Evolutionary conservation across 305 asterid genomes (phyloP).

Genomic region (Coffea humblotiana): DNA sequence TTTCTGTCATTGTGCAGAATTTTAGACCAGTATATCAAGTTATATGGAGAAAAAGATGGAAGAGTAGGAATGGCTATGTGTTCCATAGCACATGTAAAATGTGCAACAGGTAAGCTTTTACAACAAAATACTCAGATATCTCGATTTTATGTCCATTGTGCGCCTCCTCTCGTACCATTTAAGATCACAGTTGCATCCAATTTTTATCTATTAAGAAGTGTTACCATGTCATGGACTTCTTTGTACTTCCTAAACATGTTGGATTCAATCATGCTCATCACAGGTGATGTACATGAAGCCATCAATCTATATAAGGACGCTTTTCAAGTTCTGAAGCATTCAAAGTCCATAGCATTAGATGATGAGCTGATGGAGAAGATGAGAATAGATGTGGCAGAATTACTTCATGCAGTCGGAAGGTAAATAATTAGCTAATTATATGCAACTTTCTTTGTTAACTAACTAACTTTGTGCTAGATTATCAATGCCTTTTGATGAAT

Average conservation of each 20-base stretch:
- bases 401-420: slow-evolving; percentile 89
- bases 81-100: slow-evolving; percentile 79
- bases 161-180: not conserved
- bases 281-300: slow-evolving; percentile 79
- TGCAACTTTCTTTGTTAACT: not conserved
- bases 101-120: slow-evolving; percentile 67
- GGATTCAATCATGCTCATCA: slow-evolving; percentile 10
- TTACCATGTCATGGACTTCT: not conserved
- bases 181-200: not conserved
- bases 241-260: not conserved
- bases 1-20: slow-evolving; percentile 45
- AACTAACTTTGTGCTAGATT: too few relatives aligned
- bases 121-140: not conserved
- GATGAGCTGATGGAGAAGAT: slow-evolving; percentile 68
- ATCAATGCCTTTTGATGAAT: too few relatives aligned
- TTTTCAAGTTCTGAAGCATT: slow-evolving; percentile 48
- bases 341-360: slow-evolving; percentile 53
- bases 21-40: slow-evolving; percentile 47
- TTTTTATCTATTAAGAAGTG: not conserved
- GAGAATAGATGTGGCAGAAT: slow-evolving; percentile 82
- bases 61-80: slow-evolving; percentile 84
- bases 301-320: slow-evolving; percentile 71
- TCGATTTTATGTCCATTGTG: not conserved
- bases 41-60: slow-evolving; percentile 75
- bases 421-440: slow-evolving; percentile 21